Base-by-base conservation (phyloP, 768 basidiomycete species). In the Tubosaeta brunneosetosa region DNA sequence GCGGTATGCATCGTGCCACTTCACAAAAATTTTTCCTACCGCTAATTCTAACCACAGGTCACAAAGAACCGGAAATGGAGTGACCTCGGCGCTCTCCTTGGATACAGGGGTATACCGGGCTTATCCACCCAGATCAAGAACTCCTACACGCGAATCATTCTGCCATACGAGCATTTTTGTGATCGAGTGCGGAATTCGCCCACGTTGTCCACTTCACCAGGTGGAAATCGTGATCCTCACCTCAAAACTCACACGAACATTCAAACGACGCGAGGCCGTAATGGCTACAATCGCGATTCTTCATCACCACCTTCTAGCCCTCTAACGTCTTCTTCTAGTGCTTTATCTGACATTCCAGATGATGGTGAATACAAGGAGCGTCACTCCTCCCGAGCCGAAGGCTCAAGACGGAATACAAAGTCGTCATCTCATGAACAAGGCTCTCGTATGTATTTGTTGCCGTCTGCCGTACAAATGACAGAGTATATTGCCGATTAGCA, bases 151-250 rank as follows among this genome's bases (percentile, higher is more conserved):
- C 83, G 88, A 50, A 90, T 99, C 65, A 90, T 99, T 60, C 80
- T 93, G 41, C 97, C 97, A n/a, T 99, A 92, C 63, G 95, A 98
- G 63, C 83, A 90, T 62, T 97, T 92, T 67, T 86, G 84, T 52
- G 82, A 86, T 44, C 81, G 84, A 45, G 88, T 85, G 42, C 80
- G 83, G 54, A 85, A 81, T 61, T 84, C 84, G 29, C 81, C 86
- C 19, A 64, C 68, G 12, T 57, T 77, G 48, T 75, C 77, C 14
- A 66, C 71, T 36, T 63, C 65, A 42, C 66, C 66, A 13, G 48
- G 58, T 45, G 70, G 75, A 52, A 74, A 73, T 51, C 75, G 78
- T 9, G 71, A 75, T 51, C 66, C 79, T 57, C 80, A 78, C 42
- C 69, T 80, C 50, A 85, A 79, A 70, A 84, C 78, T 32, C 80